These are phyloP conservation scores for Cordyceps javanica DNA, from an alignment of 2,329 filamentous ascomycete species.

Conservation along the genomic window DNA sequence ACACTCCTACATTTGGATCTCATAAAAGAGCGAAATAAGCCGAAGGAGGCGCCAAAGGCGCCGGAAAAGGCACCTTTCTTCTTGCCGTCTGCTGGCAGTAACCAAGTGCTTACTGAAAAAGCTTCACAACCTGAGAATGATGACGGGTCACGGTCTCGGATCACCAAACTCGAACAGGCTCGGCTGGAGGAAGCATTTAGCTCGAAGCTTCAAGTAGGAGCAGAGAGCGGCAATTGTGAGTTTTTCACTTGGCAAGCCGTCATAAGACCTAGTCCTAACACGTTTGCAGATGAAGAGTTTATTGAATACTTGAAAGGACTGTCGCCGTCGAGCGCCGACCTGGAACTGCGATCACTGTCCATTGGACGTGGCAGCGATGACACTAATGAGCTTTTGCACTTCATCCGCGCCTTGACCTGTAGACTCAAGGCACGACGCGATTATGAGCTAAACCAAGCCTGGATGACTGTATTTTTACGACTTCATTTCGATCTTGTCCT, in stretches of 20 bases:
- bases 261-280: constrained; percentile 16
- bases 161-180: constrained; percentile 58
- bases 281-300: constrained; percentile 52
- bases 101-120: constrained; percentile 32
- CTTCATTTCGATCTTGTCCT: constrained; percentile 60
- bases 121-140: constrained; percentile 30
- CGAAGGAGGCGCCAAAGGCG: constrained; percentile 81
- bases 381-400: constrained; percentile 67
- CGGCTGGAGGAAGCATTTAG: constrained; percentile 54
- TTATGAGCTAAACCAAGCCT: constrained; percentile 91
- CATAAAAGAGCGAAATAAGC: constrained; percentile 91
- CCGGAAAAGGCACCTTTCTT: constrained; percentile 97
- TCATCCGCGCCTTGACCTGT: constrained; percentile 73
- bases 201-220: constrained; percentile 47
- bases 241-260: constrained; percentile 10
- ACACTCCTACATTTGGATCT: constrained; percentile 86
- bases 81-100: constrained; percentile 60
- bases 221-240: constrained; percentile 55
- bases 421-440: constrained; percentile 65
- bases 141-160: constrained; percentile 51
- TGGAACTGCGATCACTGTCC: constrained; percentile 79
- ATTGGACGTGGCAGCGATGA: constrained; percentile 38
- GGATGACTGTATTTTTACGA: constrained; percentile 91
- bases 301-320: constrained; percentile 75
- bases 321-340: constrained; percentile 76